Conservation (phyloP, 768 basidiomycete species). For the Lentinula sp. region DNA sequence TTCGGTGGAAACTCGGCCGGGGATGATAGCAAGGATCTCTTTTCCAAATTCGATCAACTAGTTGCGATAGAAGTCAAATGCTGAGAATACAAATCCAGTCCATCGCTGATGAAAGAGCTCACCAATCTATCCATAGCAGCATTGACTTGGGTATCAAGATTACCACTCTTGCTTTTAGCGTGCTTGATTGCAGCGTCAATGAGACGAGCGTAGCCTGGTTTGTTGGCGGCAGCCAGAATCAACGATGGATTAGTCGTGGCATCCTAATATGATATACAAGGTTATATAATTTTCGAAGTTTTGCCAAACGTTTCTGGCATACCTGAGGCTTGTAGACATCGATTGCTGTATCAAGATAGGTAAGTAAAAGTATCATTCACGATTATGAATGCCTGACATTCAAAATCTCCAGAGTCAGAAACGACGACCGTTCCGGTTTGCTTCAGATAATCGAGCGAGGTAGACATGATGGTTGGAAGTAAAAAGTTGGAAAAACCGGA, state of each 20-base stretch:
- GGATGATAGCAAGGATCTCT: slow-evolving; percentile 92
- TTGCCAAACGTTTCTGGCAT: slow-evolving; percentile 6
- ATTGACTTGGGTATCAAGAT: slow-evolving; percentile 68
- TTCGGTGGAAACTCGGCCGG: slow-evolving; percentile 98
- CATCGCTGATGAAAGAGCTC: slow-evolving; percentile 20
- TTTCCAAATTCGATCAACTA: slow-evolving; percentile 97
- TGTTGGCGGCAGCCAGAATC: slow-evolving; percentile 90
- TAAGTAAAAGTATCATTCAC: not conserved
- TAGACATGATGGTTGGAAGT: slow-evolving; percentile 52
- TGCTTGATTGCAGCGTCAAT: slow-evolving; percentile 70
- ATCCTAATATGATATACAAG: slow-evolving; percentile 46
- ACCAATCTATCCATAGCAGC: slow-evolving; percentile 88
- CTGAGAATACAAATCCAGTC: not conserved
- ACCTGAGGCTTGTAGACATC: slow-evolving; percentile 95
- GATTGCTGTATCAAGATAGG: slow-evolving; percentile 57
- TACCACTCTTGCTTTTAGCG: slow-evolving; percentile 78
- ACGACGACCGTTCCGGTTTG: slow-evolving; percentile 93
- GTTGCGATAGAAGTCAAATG: not conserved
- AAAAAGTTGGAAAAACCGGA: not conserved
- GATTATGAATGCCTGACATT: slow-evolving; percentile 34
- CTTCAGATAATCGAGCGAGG: slow-evolving; percentile 80
- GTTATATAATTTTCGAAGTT: not conserved
- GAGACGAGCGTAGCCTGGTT: slow-evolving; percentile 76
- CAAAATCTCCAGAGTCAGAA: slow-evolving; percentile 96
- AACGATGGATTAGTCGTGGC: slow-evolving; percentile 97